phyloP scores from a whole-genome alignment of 2,329 filamentous ascomycete genomes.

The Tolypocladium nubicola region DNA sequence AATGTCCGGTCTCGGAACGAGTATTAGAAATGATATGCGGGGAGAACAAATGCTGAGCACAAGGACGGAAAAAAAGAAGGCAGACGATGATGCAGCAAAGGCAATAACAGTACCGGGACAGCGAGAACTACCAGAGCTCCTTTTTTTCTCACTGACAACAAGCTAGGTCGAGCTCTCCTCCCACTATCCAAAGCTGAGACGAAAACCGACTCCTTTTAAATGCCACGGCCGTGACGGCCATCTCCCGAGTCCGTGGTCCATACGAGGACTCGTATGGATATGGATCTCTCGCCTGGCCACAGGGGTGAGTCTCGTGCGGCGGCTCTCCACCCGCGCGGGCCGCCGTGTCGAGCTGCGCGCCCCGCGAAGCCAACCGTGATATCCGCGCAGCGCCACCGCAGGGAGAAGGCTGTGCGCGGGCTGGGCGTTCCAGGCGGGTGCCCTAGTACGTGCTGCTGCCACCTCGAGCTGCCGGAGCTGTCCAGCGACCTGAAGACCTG shows the following conservation, averaged over 20 bases:
- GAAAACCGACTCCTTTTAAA: neutral
- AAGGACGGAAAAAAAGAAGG: neutral
- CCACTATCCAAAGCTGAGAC: neutral
- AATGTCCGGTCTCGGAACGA: neutral
- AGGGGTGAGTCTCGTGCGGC: neutral
- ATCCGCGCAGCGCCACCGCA: too few relatives aligned
- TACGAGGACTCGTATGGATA: too few relatives aligned
- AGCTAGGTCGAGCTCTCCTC: neutral
- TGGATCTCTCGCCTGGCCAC: neutral
- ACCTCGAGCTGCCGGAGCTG: neutral
- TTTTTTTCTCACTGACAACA: neutral
- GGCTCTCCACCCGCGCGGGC: neutral
- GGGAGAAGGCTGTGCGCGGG: neutral
- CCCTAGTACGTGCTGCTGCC: neutral
- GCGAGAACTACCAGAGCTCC: neutral
- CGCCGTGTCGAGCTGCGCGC: neutral
- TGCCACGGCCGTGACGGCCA: neutral
- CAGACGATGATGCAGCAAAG: neutral
- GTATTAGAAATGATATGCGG: neutral
- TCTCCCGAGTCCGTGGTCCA: neutral
- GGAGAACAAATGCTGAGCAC: neutral
- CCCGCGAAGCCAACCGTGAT: neutral
- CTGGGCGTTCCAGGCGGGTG: neutral
- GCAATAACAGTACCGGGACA: neutral
- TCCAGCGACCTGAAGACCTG: neutral